Evolutionary conservation across 805 yeast genomes (phyloP), one percentile per base, ranked within the genome.

Genomic region (Metschnikowia cubensis): DNA sequence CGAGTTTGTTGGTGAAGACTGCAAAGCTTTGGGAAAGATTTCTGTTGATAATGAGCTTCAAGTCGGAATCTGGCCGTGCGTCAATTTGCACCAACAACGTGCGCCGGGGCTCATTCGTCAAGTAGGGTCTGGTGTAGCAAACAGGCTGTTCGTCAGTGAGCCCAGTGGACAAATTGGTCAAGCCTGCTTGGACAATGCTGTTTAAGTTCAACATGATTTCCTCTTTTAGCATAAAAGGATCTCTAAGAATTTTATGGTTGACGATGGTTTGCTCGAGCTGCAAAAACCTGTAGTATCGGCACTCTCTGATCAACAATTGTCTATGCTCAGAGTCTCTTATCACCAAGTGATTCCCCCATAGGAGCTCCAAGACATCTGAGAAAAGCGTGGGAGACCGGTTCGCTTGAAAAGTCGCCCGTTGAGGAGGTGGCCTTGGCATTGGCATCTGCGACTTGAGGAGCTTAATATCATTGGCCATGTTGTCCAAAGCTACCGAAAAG

Each of bases 381-480:
- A 84, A 89, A 48, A 81, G 62, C 18, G 59, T 63, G 0, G 85
- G 76, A 2, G 84, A 77, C 53, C 89, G 71, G 34, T 75, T 67
- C 3, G 77, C 67, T 2, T 76, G 76, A 1, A 75, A 71, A 2
- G 83, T 72, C 0, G 87, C 86, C 8, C 80, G 75, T 50, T 81
- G 77, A 1, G 94, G 89, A 3, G 96, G 96, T 0, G 97, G 97
- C 35, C 96, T 68, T 2, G 86, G 66, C 57, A 84, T 65, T 35
- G 76, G 71, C 46, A 68, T 69, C 10, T 72, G 56, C 17, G 71
- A 70, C 21, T 77, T 73, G 1, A 61, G 49, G 3, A 57, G 50
- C 14, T 58, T 56, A 10, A 82, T 77, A 51, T 82, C 84, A 2
- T 70, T 63, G 51, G 81, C 71, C 18, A 83, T 63, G 1, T 82